Base-by-base conservation (phyloP, 257 asterid genomes). In the Lantana camara region DNA sequence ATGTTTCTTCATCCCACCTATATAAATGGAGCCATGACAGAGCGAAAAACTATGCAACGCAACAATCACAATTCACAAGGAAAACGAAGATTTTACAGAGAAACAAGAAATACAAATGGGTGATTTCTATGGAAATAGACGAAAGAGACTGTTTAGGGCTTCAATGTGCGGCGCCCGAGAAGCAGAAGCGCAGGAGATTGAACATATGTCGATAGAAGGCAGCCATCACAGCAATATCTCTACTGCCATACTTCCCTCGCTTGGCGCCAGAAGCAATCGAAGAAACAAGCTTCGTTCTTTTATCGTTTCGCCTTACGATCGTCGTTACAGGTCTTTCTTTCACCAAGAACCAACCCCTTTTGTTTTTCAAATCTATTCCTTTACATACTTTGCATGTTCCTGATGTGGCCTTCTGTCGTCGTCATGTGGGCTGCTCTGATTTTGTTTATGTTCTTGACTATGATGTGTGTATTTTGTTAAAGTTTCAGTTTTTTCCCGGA, bases 231-330 rank as follows among this genome's bases (percentile, higher is more conserved):
- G 87, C 44, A 27, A 27, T 27, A 56, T 81, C 44, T 45, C 84
- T 0, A 76, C 77, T 14, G 82, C 78, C 19, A 71, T 77, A 67
- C 83, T 85, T 50, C 92, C 87, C 4, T 64, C 86, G 2, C 89
- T 85, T 22, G 89, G 92, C 19, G 86, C 75, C 5, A 52, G 66
- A 32, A 85, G 77, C 56, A 66, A 38, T 42, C 89, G 82, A 41
- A 60, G 60, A 19, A 14, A 51, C 46, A 74, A 71, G 70, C 84
- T 84, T 23, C 87, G 60, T 44, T 53, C 77, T 38, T 76, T 27
- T 82, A 73, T 78, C 14, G 0, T 85, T 42, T 80, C 85, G 2
- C 93, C 93, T 49, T 69, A 77, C 57, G 85, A 85, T 54, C 81
- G 64, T 44, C 85, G 78, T 37, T 85, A 82, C 64, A 85, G 93